phyloP scores from a whole-genome alignment of 768 basidiomycete species.

The Calvatia gigantea region DNA sequence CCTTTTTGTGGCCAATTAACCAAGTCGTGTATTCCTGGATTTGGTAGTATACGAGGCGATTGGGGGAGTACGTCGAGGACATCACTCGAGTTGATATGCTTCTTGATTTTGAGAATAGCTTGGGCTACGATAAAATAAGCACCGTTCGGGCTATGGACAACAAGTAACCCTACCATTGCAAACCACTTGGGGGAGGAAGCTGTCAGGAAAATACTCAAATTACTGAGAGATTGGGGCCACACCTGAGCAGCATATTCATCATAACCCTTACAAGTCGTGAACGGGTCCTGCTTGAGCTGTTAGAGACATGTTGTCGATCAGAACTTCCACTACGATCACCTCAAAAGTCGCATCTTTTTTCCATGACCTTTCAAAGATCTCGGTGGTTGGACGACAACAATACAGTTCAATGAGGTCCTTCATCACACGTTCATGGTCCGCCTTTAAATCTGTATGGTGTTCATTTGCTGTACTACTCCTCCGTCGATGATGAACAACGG shows the following conservation, averaged over 20 bases:
- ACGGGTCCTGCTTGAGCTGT: constrained; percentile 38
- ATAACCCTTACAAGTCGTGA: constrained; percentile 45
- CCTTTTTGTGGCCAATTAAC: constrained; percentile 49
- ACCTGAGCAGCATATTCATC: constrained; percentile 53
- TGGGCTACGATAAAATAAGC: constrained; percentile 35
- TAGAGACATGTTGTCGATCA: background rate
- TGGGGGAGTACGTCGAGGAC: constrained; percentile 55
- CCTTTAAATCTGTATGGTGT: constrained; percentile 33
- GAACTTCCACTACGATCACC: constrained; percentile 24
- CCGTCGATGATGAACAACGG: constrained; percentile 31
- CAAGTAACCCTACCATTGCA: constrained; percentile 10
- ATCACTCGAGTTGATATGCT: constrained; percentile 51
- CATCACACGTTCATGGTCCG: constrained; percentile 45
- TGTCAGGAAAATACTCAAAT: background rate
- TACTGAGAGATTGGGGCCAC: constrained; percentile 18
- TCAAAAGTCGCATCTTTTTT: constrained; percentile 52
- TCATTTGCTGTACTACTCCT: constrained; percentile 31
- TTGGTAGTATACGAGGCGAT: constrained; percentile 57
- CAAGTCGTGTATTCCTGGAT: constrained; percentile 59
- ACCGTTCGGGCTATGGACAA: background rate
- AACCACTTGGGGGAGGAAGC: constrained; percentile 11
- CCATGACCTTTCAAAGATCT: constrained; percentile 54
- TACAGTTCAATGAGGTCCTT: constrained; percentile 59
- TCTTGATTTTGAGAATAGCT: constrained; percentile 48
- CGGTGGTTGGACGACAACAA: constrained; percentile 46